Evolutionary conservation across 176 grass and related monocot genomes (phyloP).

Genomic region (Elaeis guineensis): DNA sequence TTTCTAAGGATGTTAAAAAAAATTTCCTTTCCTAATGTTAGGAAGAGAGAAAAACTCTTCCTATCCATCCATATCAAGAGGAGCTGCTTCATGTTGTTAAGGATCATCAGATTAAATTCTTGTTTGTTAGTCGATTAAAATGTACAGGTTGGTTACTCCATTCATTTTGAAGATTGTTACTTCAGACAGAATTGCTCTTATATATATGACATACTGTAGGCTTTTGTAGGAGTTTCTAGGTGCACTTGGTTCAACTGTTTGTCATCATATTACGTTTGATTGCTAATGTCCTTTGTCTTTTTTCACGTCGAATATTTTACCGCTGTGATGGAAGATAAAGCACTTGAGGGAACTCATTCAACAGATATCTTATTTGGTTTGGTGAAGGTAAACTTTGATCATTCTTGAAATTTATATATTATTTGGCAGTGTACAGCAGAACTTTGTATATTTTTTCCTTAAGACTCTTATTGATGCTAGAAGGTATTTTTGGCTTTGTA

Average conservation of each 20-base stretch:
- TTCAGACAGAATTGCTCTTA: constrained; percentile 78
- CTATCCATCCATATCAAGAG: constrained; percentile 75
- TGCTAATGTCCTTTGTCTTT: not conserved
- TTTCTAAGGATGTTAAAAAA: no score
- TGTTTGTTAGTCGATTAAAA: constrained; percentile 20
- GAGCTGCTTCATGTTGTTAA: constrained; percentile 62
- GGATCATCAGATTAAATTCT: constrained; percentile 54
- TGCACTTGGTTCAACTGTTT: constrained; percentile 37
- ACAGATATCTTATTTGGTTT: constrained; percentile 97
- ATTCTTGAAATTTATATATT: no score
- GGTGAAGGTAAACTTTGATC: constrained; percentile 49
- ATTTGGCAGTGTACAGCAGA: no score
- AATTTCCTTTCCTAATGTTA: constrained; percentile 24
- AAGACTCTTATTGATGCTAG: no score
- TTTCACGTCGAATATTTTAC: constrained; percentile 17
- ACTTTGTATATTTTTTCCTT: no score
- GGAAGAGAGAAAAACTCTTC: constrained; percentile 88
- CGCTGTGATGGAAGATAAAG: constrained; percentile 94
- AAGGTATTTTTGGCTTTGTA: not conserved
- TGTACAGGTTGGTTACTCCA: constrained; percentile 86
- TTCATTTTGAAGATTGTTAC: constrained; percentile 95
- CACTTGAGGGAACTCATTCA: constrained; percentile 77
- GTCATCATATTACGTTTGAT: not conserved
- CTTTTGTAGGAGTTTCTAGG: constrained; percentile 87
- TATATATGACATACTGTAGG: constrained; percentile 97